Percentiles rank a stretch among this genome's conserved stretches.
phyloP scores from a whole-genome alignment of 805 yeast genomes.

The Cyberlindnera maritima region DNA sequence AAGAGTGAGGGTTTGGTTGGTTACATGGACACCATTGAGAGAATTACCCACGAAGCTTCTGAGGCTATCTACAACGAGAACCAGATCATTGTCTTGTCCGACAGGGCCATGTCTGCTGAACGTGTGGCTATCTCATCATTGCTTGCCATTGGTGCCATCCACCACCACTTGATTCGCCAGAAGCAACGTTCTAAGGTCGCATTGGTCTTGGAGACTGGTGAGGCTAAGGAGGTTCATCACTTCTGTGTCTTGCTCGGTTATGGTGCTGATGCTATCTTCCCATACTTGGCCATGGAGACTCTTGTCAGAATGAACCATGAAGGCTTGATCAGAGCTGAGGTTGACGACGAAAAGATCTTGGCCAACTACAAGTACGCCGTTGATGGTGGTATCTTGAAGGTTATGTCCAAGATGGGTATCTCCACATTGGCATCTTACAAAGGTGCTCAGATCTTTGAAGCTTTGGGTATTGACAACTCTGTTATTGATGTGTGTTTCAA shows the following conservation, averaged over 20 bases:
- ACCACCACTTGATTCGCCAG: conserved; percentile 92
- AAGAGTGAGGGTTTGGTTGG: conserved; percentile 84
- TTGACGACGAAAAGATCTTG: conserved; percentile 59
- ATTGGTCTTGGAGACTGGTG: conserved; percentile 87
- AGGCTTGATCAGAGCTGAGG: conserved; percentile 57
- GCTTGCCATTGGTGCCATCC: conserved; percentile 95
- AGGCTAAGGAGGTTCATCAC: conserved; percentile 97
- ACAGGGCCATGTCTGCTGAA: conserved; percentile 54
- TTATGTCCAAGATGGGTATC: conserved; percentile 99
- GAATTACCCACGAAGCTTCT: conserved; percentile 84
- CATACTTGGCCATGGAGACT: conserved; percentile 90
- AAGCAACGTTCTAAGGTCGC: conserved; percentile 97
- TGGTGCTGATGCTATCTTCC: conserved; percentile 96
- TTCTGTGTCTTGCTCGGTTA: conserved; percentile 92
- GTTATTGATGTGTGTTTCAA: conserved; percentile 95
- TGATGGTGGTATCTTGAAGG: conserved; percentile 91
- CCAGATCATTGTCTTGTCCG: conserved; percentile 76
- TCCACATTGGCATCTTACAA: conserved; percentile 97
- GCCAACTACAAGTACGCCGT: conserved; percentile 80
- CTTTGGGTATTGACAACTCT: conserved; percentile 91
- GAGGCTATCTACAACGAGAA: conserved; percentile 74
- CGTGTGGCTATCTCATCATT: conserved; percentile 83
- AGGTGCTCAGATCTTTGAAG: conserved; percentile 98
- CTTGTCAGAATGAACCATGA: conserved; percentile 81
- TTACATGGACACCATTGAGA: conserved; percentile 78